Evolutionary conservation across 345 rosid genomes (phyloP), one percentile per base, ranked within the genome.

Genomic region (Eucalyptus marginata): DNA sequence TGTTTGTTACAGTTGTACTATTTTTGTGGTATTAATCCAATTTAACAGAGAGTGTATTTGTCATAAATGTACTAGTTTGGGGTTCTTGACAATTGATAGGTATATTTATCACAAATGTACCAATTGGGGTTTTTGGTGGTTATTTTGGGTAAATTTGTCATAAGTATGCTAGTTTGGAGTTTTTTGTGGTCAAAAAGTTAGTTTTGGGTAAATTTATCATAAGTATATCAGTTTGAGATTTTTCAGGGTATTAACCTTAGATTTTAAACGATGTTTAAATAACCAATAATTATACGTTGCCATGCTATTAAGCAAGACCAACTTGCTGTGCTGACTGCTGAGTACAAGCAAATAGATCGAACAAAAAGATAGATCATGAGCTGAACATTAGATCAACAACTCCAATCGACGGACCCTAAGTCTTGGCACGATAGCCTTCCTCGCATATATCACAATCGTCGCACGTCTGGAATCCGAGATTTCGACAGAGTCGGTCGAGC

Each of bases 61-160:
- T 52, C 0, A 2, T 0, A 20, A 52, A 52, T 52, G 0, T 52
- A 52, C 1, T 52, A 20, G 0, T 52, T 49, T 52, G 1, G 5
- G 1, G 1, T 1, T 52, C 18, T 52, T 52, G 5, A 52, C 0
- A 0, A 0, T 20, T 20, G 1, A 52, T 0, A 1, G 0, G 0
- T 18, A 20, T 18, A 18, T 52, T 18, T 18, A 4, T 52, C 4
- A 7, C 0, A 18, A 52, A 0, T 52, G 1, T 52, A 18, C 1
- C 1, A 2, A 0, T 8, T 18, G 1, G 24, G 5, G 2, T 0
- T 52, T 18, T 52, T 52, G 1, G 58, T 18, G 4, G 0, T 20
- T 2, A 52, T 7, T 52, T 52, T 1, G 1, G 25, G 0, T 8
- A 52, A 52, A 52, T 20, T 20, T 52, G 0, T 52, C 3, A 52